These are phyloP conservation scores for Mucuna pruriens DNA, from an alignment of 306 rosid genomes.

Conservation along the genomic window DNA sequence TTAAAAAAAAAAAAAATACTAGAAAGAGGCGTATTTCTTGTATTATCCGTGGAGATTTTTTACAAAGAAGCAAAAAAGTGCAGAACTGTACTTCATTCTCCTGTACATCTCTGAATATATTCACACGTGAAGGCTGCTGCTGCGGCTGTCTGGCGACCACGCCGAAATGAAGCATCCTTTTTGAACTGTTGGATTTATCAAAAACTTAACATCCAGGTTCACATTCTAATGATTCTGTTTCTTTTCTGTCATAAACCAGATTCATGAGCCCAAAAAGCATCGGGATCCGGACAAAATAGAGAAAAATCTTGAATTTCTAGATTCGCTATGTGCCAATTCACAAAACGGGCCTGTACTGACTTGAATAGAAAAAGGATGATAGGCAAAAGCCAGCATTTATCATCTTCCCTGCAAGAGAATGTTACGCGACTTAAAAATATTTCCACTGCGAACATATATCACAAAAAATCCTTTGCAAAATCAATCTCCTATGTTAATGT, in stretches of 20 bases:
- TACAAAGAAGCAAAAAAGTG: constrained; percentile 48
- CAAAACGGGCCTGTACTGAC: constrained; percentile 78
- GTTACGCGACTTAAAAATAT: constrained; percentile 4
- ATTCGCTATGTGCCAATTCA: constrained; percentile 95
- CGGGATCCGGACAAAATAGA: constrained; percentile 86
- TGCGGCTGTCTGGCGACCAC: constrained; percentile 3
- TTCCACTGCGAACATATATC: not conserved
- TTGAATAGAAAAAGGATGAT: constrained; percentile 78
- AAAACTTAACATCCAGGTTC: constrained; percentile 35
- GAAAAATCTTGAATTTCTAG: constrained; percentile 83
- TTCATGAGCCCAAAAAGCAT: constrained; percentile 95
- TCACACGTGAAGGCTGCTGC: constrained; percentile 51
- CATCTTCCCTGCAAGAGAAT: constrained; percentile 76
- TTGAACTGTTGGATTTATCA: constrained; percentile 16
- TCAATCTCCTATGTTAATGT: not conserved
- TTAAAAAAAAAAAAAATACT: constrained; percentile 1
- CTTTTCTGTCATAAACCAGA: constrained; percentile 51
- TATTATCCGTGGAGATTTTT: constrained; percentile 12
- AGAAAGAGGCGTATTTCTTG: constrained; percentile 15
- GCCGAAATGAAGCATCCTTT: constrained; percentile 37
- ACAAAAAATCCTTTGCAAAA: not conserved
- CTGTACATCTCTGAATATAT: constrained; percentile 59
- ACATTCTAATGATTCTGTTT: constrained; percentile 24
- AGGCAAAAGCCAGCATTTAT: constrained; percentile 95
- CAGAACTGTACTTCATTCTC: constrained; percentile 50